Base-by-base conservation (phyloP, 2,329 filamentous ascomycete species). In the Colletotrichum sp. region DNA sequence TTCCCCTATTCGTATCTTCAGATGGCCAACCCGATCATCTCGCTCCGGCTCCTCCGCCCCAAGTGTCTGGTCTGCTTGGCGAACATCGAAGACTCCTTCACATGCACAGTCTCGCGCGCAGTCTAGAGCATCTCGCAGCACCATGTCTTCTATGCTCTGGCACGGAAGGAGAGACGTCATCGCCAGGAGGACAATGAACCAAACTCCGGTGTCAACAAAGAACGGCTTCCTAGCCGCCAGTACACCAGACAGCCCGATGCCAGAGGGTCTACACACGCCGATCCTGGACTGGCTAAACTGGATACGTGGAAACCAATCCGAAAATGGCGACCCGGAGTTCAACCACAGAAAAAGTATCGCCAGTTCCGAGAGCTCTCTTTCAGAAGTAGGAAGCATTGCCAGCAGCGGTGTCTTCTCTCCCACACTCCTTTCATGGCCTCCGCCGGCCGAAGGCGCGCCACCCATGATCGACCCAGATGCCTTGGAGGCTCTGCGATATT, bases 21-120 rank as follows among this genome's bases (percentile, higher is more conserved):
- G 76, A 15, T 77, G 76, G 76, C 76, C 76, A 13, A 77, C 76
- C 3, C 72, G 72, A 8, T 76, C 76, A 6, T 76, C 76, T 6
- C 62, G 68, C 26, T 76, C 68, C 10, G 72, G 28, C 2, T 34
- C 49, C 8, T 72, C 72, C 12, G 59, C 59, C 2, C 55, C 59
- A 10, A 77, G 68, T 49, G 39, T 36, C 24, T 39, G 65, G 24
- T 60, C 64, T 2, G 60, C 34, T 5, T 30, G 62, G 5, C 63
- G 68, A 28, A 49, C 67, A 9, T 44, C 63, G 30, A 76, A 72
- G 9, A 13, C 44, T 9, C 5, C 59, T 3, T 72, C 75, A 5
- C 39, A 36, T 2, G n/a, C 39, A 8, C 34, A 36, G 15, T 77
- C 76, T 4, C 44, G 71, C 1, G 26, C 55, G 3, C 34, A 49